Evolutionary conservation across 2,329 filamentous ascomycete species (phyloP).

Genomic region (Sporothrix brunneoviolacea): DNA sequence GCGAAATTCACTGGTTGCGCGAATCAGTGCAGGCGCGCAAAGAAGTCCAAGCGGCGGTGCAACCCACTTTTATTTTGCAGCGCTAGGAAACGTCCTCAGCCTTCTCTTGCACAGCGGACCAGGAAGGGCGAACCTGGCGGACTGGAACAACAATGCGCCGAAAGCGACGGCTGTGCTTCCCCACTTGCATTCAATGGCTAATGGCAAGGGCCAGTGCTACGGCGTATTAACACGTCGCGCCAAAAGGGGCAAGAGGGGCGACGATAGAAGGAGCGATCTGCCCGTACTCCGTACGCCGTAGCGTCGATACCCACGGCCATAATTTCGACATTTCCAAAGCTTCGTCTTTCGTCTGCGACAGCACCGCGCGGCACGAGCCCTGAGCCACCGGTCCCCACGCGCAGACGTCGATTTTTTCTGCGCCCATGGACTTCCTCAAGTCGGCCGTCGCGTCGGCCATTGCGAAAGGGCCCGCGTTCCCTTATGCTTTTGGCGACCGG

Average conservation of each 20-base stretch:
- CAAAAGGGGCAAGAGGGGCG: conserved; percentile 16
- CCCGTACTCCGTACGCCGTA: not conserved
- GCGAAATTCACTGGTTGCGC: not conserved
- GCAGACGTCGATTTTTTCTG: too few relatives aligned
- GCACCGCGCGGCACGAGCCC: not conserved
- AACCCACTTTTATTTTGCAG: conserved; percentile 2
- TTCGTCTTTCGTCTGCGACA: not conserved
- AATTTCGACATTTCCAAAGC: not conserved
- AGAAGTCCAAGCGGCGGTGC: not conserved
- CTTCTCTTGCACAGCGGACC: not conserved
- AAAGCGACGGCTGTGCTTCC: not conserved
- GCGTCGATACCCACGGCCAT: not conserved
- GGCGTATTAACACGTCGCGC: conserved; percentile 12
- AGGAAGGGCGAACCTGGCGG: not conserved
- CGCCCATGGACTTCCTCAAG: conserved; percentile 92
- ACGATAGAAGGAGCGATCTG: not conserved
- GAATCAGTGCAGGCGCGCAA: not conserved
- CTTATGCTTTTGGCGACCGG: conserved; percentile 86
- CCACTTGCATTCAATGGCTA: not conserved
- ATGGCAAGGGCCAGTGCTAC: not conserved
- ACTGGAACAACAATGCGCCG: conserved; percentile 14
- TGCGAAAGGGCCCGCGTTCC: conserved; percentile 86
- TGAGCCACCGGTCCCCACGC: not conserved
- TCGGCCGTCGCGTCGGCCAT: conserved; percentile 96
- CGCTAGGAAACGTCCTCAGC: conserved; percentile 1